Base-by-base conservation (phyloP, 306 rosid genomes). In the Benincasa hispida region DNA sequence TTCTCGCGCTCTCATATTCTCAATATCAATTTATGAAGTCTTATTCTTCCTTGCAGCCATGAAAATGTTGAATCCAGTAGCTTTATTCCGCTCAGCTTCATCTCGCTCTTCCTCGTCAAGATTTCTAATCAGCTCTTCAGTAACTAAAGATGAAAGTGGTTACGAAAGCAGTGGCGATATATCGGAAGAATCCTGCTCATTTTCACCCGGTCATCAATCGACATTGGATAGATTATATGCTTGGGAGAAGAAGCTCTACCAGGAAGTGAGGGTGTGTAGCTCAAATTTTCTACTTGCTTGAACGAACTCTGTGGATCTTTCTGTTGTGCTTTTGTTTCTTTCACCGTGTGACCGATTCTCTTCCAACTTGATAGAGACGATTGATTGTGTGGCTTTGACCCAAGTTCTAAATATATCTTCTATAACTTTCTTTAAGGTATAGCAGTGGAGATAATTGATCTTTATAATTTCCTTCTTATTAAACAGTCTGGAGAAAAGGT, bases 161-260 rank as follows among this genome's bases (percentile, higher is more conserved):
- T 78, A 58, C 10, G 87, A 79, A 5, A 63, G 77, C 61, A 79
- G 81, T 37, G 79, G 83, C 67, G 92, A 92, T 79, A 24, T 85
- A 69, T 70, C 87, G 8, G 93, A 86, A 34, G 97, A 90, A 47
- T 37, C 85, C 39, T 82, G 84, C 82, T 68, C 76, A 82, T 72
- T 85, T 79, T 83, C 92, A 59, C 87, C 83, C 51, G 80, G 95
- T 85, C 99, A 94, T 84, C 98, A 90, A 45, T 87, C 93, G 47
- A 94, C 98, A 27, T 72, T 94, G 84, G 93, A 94, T 79, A 87
- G 89, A 78, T 79, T 94, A 80, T 94, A 88, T 82, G 90, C 94
- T 15, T 94, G 98, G 98, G 99, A 90, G 83, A 94, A 92, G 90
- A 94, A 94, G 79, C 93, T 94, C 58, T 94, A 88, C 0, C 88